Conservation (phyloP, 768 basidiomycete species). For the Tylopilus subfusipes region DNA sequence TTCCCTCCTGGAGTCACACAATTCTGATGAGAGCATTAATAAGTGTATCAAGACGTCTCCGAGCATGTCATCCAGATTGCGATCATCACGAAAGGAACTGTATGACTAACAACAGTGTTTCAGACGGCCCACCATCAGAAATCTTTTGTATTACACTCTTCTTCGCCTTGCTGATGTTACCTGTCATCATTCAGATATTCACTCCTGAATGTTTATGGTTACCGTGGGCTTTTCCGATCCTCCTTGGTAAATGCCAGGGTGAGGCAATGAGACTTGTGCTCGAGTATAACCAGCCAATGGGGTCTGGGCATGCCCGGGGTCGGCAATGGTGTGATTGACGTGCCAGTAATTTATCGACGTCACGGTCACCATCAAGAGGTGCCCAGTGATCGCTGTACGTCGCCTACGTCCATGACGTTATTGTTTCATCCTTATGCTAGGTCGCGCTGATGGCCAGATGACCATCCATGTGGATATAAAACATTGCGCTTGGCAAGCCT, state of each 20-base stretch:
- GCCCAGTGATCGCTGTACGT: too few relatives aligned
- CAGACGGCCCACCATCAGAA: too few relatives aligned
- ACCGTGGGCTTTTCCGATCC: neutral
- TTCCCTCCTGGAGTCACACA: too few relatives aligned
- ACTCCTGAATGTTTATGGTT: neutral
- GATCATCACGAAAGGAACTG: too few relatives aligned
- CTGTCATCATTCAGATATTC: neutral
- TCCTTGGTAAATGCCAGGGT: neutral
- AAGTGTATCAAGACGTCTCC: too few relatives aligned
- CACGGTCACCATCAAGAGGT: neutral
- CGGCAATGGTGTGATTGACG: neutral
- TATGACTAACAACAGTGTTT: too few relatives aligned
- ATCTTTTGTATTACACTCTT: neutral
- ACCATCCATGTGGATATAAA: neutral
- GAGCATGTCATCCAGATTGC: too few relatives aligned
- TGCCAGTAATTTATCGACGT: neutral
- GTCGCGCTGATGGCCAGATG: neutral
- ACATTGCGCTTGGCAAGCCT: neutral
- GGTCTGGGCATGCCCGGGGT: neutral
- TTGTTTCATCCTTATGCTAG: neutral
- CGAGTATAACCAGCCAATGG: neutral
- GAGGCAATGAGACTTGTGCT: neutral
- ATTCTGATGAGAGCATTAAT: too few relatives aligned
- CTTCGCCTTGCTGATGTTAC: neutral
- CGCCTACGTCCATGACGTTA: neutral